Evolutionary conservation across 495 filamentous ascomycete species (phyloP), one percentile per base, ranked within the genome.

Genomic region (Penicillium chermesinum): DNA sequence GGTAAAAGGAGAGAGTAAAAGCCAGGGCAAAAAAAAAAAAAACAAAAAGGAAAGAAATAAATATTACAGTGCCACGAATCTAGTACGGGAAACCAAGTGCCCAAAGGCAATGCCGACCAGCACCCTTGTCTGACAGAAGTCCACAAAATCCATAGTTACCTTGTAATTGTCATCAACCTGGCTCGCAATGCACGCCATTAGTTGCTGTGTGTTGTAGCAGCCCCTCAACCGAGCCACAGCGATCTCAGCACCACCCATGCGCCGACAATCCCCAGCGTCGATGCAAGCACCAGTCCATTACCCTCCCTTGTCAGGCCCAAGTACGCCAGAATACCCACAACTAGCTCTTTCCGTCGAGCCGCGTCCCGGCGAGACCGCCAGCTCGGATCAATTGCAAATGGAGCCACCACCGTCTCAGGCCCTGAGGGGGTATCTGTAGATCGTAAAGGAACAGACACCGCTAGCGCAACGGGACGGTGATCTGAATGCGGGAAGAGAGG

Each of bases 401-500:
- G 81, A 34, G 76, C 66, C 13, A 62, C 49, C 3, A 58, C 39
- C 4, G 62, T 56, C 38, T 66, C 65, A n/a, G 42, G 15, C 9
- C 20, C 34, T 3, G 48, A 42, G 6, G 50, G 25, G 16, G 48
- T 50, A 17, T 49, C 52, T 22, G 69, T 53, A 13, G 64, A 53
- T 22, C 35, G 42, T 2, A 83, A 55, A 1, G 86, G 83, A 12
- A 94, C 71, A 3, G 68, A 58, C 8, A 83, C 68, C 2, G 81
- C 72, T 12, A 91, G 73, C 9, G 82, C 85, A 0, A 95, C 91
- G 2, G 91, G 78, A 12, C 87, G 81, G 57, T 98, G 93, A 64
- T 98, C 93, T 25, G 85, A 89, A 13, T 86, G 85, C 13, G 74
- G 72, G 44, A 93, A 78, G 0, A 89, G 60, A 1, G 89, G 88